Percentiles rank a stretch among this genome's conserved stretches.
Evolutionary conservation across 2,329 filamentous ascomycete genomes (phyloP).

Genomic region (Aspergillus sp.): DNA sequence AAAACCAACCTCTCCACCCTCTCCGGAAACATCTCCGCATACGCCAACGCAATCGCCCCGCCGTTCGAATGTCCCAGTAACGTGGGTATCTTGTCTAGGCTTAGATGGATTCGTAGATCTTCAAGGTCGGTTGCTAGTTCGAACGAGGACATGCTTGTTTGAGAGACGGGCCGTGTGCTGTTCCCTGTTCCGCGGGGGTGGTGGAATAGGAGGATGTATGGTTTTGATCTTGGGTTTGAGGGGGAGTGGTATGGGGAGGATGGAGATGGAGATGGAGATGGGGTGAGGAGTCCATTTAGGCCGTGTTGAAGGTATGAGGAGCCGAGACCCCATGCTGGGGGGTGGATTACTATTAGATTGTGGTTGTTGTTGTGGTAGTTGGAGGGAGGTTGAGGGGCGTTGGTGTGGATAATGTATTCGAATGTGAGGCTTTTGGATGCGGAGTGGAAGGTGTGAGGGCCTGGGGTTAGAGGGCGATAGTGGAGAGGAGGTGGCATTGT

Average conservation of each 20-base stretch:
- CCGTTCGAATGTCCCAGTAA: constrained; percentile 29
- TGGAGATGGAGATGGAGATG: neutral
- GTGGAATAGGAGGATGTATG: constrained; percentile 24
- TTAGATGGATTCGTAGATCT: constrained; percentile 22
- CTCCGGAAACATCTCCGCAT: constrained; percentile 24
- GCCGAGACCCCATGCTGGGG: constrained; percentile 26
- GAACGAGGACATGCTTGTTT: constrained; percentile 20
- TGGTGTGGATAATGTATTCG: constrained; percentile 17
- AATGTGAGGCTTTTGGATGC: constrained; percentile 16
- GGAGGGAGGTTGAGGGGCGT: neutral
- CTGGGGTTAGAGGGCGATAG: constrained; percentile 6
- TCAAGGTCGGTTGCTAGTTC: constrained; percentile 22
- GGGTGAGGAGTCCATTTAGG: constrained; percentile 12
- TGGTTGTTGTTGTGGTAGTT: neutral
- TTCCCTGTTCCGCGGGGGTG: constrained; percentile 27
- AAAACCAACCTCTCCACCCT: constrained; percentile 24
- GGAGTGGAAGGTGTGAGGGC: constrained; percentile 18
- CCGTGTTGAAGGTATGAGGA: constrained; percentile 21
- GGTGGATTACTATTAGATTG: constrained; percentile 19
- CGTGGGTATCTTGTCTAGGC: constrained; percentile 17
- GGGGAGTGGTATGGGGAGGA: too few species aligned
- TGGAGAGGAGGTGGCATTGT: too few species aligned
- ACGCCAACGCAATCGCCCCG: constrained; percentile 27
- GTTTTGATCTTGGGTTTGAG: neutral
- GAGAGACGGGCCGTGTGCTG: constrained; percentile 3